Evolutionary conservation across 345 rosid species (phyloP), one percentile per base, ranked within the genome.

Genomic region (Corchorus capsularis): DNA sequence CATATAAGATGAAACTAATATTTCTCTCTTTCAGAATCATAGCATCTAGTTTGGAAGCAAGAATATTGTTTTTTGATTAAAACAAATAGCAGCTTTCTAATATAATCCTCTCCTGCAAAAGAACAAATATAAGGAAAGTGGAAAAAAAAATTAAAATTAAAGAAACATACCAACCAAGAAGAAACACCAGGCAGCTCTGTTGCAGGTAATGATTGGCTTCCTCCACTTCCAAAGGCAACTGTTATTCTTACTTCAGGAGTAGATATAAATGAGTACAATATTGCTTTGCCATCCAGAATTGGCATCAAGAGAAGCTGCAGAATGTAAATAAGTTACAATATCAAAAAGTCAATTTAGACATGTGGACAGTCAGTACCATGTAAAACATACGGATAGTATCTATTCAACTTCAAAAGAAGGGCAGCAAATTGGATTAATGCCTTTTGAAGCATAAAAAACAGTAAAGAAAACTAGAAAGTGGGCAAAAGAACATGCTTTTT

Each of bases 101-200:
- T 47, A 35, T 54, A 54, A 53, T 27, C 41, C 57, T 49, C 41
- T 32, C 41, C 15, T 15, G 12, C 72, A 45, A 35, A 39, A 52
- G 5, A 54, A 50, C 10, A n/a, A 46, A 60, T 37, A 11, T 13
- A 71, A 20, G 12, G 2, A 35, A n/a, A 61, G 59, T 20, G 7
- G 20, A n/a, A 27, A 69, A 35, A 63, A 56, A 20, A 27, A 71
- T 45, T 6, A 56, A 20, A 27, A 71, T 45, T 6, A 9, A 59
- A 75, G 72, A 85, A 76, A 84, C 85, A n/a, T 69, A 93, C 99
- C 93, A 95, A 92, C 97, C 97, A 95, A 77, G 98, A 89, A 71
- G 99, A 93, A 79, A 95, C 98, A 7, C 97, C 99, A 12, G 99
- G 99, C 45, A 95, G 92, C 81, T 85, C 99, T 6, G 98, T 95